phyloP scores from a whole-genome alignment of 2,329 filamentous ascomycete genomes.

The Aspergillus niger region DNA sequence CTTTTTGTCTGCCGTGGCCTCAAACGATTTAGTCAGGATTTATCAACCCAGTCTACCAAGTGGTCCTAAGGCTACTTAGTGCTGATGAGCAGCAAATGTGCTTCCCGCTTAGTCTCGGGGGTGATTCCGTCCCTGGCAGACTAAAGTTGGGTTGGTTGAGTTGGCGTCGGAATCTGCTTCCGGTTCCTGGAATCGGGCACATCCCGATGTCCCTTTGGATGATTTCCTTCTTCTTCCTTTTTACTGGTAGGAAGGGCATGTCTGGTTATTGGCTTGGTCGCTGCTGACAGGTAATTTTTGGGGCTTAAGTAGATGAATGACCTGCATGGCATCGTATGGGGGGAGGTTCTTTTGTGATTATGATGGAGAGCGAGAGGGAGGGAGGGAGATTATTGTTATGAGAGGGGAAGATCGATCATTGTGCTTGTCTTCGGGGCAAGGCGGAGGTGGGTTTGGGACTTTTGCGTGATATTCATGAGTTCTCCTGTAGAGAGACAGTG shows the following conservation, averaged over 20 bases:
- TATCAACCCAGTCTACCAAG: too few relatives aligned
- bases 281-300: not conserved
- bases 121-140: not conserved
- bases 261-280: not conserved
- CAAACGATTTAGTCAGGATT: too few relatives aligned
- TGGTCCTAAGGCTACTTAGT: not conserved
- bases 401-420: not conserved
- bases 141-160: not conserved
- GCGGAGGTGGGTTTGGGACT: constrained; percentile 1
- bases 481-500: too few relatives aligned
- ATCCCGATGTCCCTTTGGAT: not conserved
- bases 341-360: not conserved
- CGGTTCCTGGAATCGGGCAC: constrained; percentile 1
- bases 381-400: not conserved
- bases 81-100: not conserved
- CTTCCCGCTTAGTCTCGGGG: not conserved
- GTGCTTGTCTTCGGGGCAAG: not conserved
- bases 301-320: not conserved
- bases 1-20: too few relatives aligned
- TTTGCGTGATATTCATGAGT: not conserved
- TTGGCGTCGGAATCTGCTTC: not conserved
- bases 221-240: not conserved
- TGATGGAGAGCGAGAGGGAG: not conserved
- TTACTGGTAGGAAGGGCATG: not conserved
- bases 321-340: not conserved